A percentile compares a stretch with the other conserved stretches of the same genome.
phyloP scores from a whole-genome alignment of 352 stramenopile species.

The Sclerospora graminicola region DNA sequence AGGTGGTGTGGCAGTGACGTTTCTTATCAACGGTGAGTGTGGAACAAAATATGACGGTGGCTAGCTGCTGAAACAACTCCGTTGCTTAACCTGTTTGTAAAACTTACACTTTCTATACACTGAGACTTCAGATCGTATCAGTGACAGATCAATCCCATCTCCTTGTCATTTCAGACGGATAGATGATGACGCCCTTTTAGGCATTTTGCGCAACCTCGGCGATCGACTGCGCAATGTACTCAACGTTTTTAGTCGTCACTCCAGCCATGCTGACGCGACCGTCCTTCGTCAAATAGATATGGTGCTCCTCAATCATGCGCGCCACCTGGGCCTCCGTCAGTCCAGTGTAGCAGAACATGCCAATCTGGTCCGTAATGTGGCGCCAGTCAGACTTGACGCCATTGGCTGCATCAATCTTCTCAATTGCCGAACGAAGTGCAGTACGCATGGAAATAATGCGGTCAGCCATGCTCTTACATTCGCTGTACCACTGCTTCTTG shows the following conservation, averaged over 20 bases:
- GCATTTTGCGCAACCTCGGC: constrained; percentile 87
- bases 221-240: constrained; percentile 94
- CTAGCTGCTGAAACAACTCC: no score
- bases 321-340: constrained; percentile 92
- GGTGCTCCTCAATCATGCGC: constrained; percentile 91
- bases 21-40: no score
- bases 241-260: constrained; percentile 94
- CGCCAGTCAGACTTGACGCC: constrained; percentile 88
- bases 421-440: constrained; percentile 68
- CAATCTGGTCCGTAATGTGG: constrained; percentile 98
- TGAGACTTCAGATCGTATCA: constrained; percentile 5
- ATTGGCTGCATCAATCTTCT: constrained; percentile 65
- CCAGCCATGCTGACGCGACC: constrained; percentile 97
- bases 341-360: constrained; percentile 99
- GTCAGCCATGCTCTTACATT: constrained; percentile 95
- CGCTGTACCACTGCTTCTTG: constrained; percentile 89
- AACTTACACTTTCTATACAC: constrained; percentile 16
- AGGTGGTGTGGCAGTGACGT: no score
- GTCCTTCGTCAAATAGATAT: constrained; percentile 98
- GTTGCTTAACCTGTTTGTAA: neutral
- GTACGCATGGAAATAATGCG: constrained; percentile 93
- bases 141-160: constrained; percentile 1
- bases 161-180: neutral
- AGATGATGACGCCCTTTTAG: constrained; percentile 21
- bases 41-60: no score